Evolutionary conservation across 192 early-diverging fungal species (phyloP), one percentile per base, ranked within the genome.

Genomic region (Entomortierella beljakovae): DNA sequence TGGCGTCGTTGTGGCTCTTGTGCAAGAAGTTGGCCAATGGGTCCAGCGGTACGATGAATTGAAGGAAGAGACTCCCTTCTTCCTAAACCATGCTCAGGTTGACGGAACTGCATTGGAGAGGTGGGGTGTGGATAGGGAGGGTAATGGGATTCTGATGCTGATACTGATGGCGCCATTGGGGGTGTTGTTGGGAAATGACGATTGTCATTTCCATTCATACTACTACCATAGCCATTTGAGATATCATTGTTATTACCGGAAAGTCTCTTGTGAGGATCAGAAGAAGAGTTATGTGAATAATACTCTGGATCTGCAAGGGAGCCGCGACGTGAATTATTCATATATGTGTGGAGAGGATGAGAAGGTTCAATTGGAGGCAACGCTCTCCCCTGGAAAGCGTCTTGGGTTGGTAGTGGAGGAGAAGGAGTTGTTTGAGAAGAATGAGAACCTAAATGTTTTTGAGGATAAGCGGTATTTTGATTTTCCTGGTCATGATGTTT

Each of bases 1-100:
- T 79, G 75, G 13, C 75, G 75, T 26, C 75, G 37, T n/a, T 79
- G 75, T 3, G 75, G 75, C 23, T 79, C 75, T 38, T 79, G 75
- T 5, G 75, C 75, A 10, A 79, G 67, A 1, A 79, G 62, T 40
- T 79, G 75, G 40, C 75, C 75, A 29, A 79, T 54, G 29, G 75
- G 75, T 0, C 75, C 75, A 3, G 75, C 75, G 25, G 67, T 79
- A 57, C 75, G 69, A 34, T 79, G 75, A 22, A 79, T 79, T 50
- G 75, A 79, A 3, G 75, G 75, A 10, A 79, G 62, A 13, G 75
- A 79, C 37, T 79, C 75, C 53, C 75, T 42, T 28, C 75, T 57
- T 54, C 67, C 75, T 29, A 61, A 49, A 55, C n/a, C 11, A 35
- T 79, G 61, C 62, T 79, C 75, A 29, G 75, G 70, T 35, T 79